Evolutionary conservation across 2,329 filamentous ascomycete genomes (phyloP), one percentile per base, ranked within the genome.

Genomic region (Colletotrichum cereale): DNA sequence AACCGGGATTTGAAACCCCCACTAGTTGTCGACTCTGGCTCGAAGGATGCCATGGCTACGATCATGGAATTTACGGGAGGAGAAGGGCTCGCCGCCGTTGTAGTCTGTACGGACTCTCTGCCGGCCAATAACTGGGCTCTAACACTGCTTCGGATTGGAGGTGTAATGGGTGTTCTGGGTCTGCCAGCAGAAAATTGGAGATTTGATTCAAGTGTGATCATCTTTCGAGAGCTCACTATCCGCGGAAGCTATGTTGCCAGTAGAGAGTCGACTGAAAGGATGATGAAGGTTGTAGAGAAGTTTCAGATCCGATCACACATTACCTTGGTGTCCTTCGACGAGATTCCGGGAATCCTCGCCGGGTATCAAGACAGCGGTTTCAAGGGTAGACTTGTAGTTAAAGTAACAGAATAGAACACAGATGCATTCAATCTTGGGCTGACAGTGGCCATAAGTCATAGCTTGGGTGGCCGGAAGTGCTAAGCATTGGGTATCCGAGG

Each of bases 31-130:
- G 76, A 79, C 65, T 80, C 79, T 1, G 67, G 68, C 2, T 62
- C 53, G 1, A 53, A 74, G 0, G 57, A 73, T 1, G 74, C 77
- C 1, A 44, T 70, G 2, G 36, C 71, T 2, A 29, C 74, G 21
- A 78, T 81, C 18, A 70, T 74, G 44, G 66, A 77, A 0, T 77
- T 79, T 26, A 80, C 79, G 0, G 47, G 75, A 11, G 78, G 77
- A 0, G 79, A 81, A 48, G 80, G 80, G 0, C 64, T 80, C 18
- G 79, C 78, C 1, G 79, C 77, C 3, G 76, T 73, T 1, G 71
- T 80, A 3, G 78, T 79, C 8, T 81, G 79, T 71, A 81, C 79
- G 1, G 79, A 81, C 53, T 79, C 76, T 0, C 56, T 81, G 12
- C 65, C 69, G 0, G 79, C 77, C 12, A 81, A 79, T 56, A 69